A percentile compares a stretch with the other conserved stretches of the same genome.
phyloP scores from a whole-genome alignment of 2,329 filamentous ascomycete species.

The Colletotrichum chlorophyti region DNA sequence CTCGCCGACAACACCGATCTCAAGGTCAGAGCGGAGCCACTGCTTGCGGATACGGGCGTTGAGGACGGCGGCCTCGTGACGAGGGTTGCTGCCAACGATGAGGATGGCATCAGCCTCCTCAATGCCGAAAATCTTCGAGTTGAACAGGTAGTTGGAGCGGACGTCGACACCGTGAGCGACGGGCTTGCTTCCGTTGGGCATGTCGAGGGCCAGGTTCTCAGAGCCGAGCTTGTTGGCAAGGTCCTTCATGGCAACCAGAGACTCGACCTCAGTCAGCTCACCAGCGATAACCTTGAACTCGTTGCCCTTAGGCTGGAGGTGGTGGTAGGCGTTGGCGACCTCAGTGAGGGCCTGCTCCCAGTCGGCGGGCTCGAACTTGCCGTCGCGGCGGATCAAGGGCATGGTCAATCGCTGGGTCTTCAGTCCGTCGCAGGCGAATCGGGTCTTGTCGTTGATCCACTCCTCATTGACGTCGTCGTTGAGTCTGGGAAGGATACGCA shows the following conservation, averaged over 20 bases:
- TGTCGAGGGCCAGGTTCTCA: slow-evolving; percentile 93
- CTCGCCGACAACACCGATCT: slow-evolving; percentile 91
- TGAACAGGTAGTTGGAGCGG: slow-evolving; percentile 94
- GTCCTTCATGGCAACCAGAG: slow-evolving; percentile 95
- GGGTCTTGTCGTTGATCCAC: slow-evolving; percentile 99
- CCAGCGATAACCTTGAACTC: slow-evolving; percentile 97
- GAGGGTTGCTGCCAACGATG: slow-evolving; percentile 92
- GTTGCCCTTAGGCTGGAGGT: slow-evolving; percentile 82
- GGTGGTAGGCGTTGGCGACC: slow-evolving; percentile 80
- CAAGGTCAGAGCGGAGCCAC: slow-evolving; percentile 93
- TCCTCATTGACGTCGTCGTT: slow-evolving; percentile 99
- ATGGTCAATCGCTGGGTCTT: slow-evolving; percentile 96
- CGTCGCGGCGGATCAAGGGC: slow-evolving; percentile 84
- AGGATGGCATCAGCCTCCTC: slow-evolving; percentile 94
- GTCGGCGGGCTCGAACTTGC: slow-evolving; percentile 88
- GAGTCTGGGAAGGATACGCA: slow-evolving; percentile 89
- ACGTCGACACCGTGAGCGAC: slow-evolving; percentile 93
- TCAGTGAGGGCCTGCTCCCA: slow-evolving; percentile 96
- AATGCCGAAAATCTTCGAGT: slow-evolving; percentile 91
- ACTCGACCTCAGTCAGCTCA: slow-evolving; percentile 89
- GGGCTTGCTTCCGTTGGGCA: slow-evolving; percentile 81
- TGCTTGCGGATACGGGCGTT: slow-evolving; percentile 98
- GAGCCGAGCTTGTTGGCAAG: slow-evolving; percentile 95
- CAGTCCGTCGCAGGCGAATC: slow-evolving; percentile 94
- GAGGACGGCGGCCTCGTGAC: slow-evolving; percentile 92